phyloP scores from a whole-genome alignment of 2,329 filamentous ascomycete genomes.

The Aspergillus costaricaensis region DNA sequence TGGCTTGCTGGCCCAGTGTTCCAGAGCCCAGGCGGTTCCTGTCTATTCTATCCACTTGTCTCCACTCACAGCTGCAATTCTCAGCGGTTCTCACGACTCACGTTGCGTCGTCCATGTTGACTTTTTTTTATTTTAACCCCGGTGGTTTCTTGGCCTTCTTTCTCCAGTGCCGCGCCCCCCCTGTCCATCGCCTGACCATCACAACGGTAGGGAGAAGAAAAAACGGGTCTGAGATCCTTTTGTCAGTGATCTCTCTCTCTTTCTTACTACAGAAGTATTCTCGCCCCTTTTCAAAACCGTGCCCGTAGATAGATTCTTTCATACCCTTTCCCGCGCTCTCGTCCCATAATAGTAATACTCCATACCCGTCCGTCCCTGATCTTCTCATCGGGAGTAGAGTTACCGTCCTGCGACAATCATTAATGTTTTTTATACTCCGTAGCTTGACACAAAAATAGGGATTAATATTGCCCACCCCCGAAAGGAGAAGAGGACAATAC shows the following conservation, averaged over 20 bases:
- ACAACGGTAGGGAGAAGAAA: not conserved
- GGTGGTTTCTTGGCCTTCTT: constrained; percentile 8
- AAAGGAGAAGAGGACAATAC: not conserved
- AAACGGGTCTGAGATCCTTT: not conserved
- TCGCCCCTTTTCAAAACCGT: too few species aligned
- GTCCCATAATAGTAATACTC: not conserved
- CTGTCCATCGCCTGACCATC: not conserved
- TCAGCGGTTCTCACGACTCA: constrained; percentile 14
- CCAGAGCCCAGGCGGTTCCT: constrained; percentile 9
- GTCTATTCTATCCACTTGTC: constrained; percentile 8
- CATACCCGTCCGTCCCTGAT: not conserved
- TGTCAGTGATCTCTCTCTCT: not conserved
- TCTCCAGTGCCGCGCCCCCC: not conserved
- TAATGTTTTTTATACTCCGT: not conserved
- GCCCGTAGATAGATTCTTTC: too few species aligned
- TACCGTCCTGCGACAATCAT: too few species aligned
- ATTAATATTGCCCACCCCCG: not conserved
- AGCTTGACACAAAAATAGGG: constrained; percentile 1
- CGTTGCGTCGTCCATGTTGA: constrained; percentile 11
- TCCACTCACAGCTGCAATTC: constrained; percentile 12
- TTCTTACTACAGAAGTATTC: too few species aligned
- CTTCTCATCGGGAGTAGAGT: too few species aligned
- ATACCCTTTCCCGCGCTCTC: not conserved
- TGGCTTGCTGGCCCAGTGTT: constrained; percentile 2
- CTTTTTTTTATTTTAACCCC: constrained; percentile 5